Percentiles rank a stretch among this genome's conserved stretches.
phyloP scores from a whole-genome alignment of 768 basidiomycete genomes.

The Chiua virens region DNA sequence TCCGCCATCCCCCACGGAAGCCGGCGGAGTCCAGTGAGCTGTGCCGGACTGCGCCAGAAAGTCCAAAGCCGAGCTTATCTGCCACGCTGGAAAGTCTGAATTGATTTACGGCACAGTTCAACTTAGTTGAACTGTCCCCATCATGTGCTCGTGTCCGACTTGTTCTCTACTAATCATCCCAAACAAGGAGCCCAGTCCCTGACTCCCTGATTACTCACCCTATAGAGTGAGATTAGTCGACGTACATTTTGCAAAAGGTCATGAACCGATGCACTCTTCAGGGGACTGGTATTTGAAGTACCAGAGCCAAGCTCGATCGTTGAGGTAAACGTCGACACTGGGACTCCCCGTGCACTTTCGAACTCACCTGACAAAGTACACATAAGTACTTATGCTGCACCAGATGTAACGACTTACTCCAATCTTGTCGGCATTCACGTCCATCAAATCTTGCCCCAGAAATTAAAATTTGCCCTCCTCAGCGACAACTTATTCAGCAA shows the following conservation, averaged over 20 bases:
- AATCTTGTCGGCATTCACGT: slow-evolving; percentile 91
- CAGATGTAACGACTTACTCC: slow-evolving; percentile 62
- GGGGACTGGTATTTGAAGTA: slow-evolving; percentile 10
- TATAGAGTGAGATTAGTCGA: background rate
- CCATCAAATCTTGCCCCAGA: slow-evolving; percentile 89
- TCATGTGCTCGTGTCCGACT: no score
- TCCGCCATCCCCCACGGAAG: no score
- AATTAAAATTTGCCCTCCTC: slow-evolving; percentile 43
- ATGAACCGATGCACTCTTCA: slow-evolving; percentile 6
- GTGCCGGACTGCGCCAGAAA: no score
- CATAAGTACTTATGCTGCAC: background rate
- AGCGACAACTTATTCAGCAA: slow-evolving; percentile 55
- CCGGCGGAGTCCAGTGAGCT: no score
- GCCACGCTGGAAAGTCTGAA: no score
- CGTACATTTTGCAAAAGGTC: background rate
- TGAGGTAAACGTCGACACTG: slow-evolving; percentile 23
- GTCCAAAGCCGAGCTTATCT: no score
- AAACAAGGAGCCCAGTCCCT: no score
- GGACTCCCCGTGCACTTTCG: slow-evolving; percentile 50
- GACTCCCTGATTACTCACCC: background rate
- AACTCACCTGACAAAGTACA: slow-evolving; percentile 61
- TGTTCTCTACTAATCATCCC: no score
- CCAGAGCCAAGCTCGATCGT: slow-evolving; percentile 29
- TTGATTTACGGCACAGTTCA: no score
- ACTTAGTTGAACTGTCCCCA: no score